Evolutionary conservation across 352 stramenopile genomes (phyloP), one percentile per base, ranked within the genome.

Genomic region (Globisporangium megalacanthum): DNA sequence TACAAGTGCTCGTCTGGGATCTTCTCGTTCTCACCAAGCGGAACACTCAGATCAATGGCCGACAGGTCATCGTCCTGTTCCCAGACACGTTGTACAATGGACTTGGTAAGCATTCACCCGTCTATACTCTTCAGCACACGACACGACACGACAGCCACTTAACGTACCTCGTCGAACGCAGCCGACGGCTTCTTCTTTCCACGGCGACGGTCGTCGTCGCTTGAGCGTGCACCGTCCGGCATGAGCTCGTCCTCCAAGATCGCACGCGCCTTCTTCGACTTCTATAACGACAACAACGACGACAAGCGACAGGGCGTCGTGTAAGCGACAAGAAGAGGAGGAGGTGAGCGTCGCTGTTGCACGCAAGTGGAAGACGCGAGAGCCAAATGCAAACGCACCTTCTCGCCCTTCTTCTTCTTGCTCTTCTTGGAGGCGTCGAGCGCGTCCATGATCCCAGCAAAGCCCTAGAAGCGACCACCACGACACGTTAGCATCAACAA

Each of bases 401-500:
- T 83, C 56, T 82, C 70, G 20, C 61, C 66, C 47, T 86, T 88
- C 63, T 81, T 86, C 71, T 86, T 88, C 61, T 76, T 86, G 57
- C 75, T 77, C 49, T 88, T 88, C 37, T 69, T 66, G 11, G 54
- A 20, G 4, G 66, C 64, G 22, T 87, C 82, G 53, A 93, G 66
- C 33, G 85, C 77, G 31, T 89, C 79, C 64, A 97, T 88, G 60
- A 87, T 92, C 46, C 88, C 73, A 50, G 83, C 86, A 64, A 96
- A 84, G 11, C 74, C 80, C 64, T 89, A n/a, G n/a, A n/a, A n/a
- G n/a, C n/a, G n/a, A n/a, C n/a, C n/a, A n/a, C n/a, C n/a, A n/a
- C n/a, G 35, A 9, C 9, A 35, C 0, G 39, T 11, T 48, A 25
- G 47, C 20, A 33, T 31, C 22, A 22, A 29, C 7, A 58, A 39